Conservation (phyloP, 2,329 filamentous ascomycete species). For the Lasiodiplodia citricola region DNA sequence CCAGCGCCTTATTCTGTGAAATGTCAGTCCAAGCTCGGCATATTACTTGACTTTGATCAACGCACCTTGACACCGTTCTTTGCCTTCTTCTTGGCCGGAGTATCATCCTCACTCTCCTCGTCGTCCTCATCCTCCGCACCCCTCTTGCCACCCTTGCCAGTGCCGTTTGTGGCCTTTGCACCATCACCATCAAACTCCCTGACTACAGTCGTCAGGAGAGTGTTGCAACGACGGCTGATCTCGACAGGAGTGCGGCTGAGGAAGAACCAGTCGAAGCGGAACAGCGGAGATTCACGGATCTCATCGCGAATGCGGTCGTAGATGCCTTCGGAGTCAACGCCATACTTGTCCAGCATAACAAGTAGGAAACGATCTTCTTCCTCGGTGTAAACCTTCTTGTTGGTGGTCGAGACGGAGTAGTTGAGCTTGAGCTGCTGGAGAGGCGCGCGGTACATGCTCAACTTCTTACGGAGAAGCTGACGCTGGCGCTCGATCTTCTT, state of each 20-base stretch:
- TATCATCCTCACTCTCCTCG: slow-evolving; percentile 73
- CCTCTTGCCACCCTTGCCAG: slow-evolving; percentile 73
- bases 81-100: slow-evolving; percentile 92
- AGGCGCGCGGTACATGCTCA: slow-evolving; percentile 94
- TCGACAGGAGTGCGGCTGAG: slow-evolving; percentile 91
- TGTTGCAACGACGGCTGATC: slow-evolving; percentile 89
- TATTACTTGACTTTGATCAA: slow-evolving; percentile 27
- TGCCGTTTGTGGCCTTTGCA: slow-evolving; percentile 61
- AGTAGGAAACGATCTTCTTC: slow-evolving; percentile 96
- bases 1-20: slow-evolving; percentile 86
- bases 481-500: slow-evolving; percentile 90
- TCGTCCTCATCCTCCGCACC: slow-evolving; percentile 87
- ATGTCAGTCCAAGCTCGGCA: slow-evolving; percentile 31
- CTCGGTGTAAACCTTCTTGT: slow-evolving; percentile 99
- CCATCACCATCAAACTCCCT: slow-evolving; percentile 81
- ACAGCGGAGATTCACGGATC: slow-evolving; percentile 90
- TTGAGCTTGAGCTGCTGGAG: slow-evolving; percentile 98
- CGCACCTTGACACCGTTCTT: slow-evolving; percentile 88
- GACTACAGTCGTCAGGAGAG: slow-evolving; percentile 89
- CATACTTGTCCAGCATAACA: slow-evolving; percentile 89
- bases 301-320: slow-evolving; percentile 97
- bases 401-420: slow-evolving; percentile 97
- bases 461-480: slow-evolving; percentile 92
- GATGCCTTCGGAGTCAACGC: slow-evolving; percentile 86
- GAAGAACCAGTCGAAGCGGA: slow-evolving; percentile 99